These are phyloP conservation scores for Buddleja alternifolia DNA, from an alignment of 257 asterid genomes.

Conservation along the genomic window DNA sequence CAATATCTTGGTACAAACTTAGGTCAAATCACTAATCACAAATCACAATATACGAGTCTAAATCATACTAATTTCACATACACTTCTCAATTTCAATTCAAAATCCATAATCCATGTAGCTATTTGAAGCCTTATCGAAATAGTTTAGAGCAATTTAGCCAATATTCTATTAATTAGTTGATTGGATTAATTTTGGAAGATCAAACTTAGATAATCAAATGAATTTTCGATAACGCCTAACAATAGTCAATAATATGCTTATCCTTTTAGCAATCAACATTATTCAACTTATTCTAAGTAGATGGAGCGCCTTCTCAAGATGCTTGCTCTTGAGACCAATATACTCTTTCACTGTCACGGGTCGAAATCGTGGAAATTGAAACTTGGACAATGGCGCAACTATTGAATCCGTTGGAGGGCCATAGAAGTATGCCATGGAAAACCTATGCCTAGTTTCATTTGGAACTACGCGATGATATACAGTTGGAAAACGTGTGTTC, in stretches of 20 bases:
- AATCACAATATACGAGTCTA: background rate
- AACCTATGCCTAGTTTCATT: slow-evolving; percentile 49
- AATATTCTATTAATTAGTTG: too few relatives aligned
- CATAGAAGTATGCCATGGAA: slow-evolving; percentile 59
- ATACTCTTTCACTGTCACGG: slow-evolving; percentile 61
- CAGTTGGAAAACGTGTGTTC: slow-evolving; percentile 50
- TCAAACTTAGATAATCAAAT: too few relatives aligned
- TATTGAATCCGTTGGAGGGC: slow-evolving; percentile 48
- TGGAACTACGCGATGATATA: slow-evolving; percentile 70
- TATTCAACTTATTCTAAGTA: slow-evolving; percentile 30
- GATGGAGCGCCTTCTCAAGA: slow-evolving; percentile 57
- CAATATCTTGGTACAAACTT: background rate
- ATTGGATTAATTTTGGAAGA: too few relatives aligned
- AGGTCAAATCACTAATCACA: too few relatives aligned
- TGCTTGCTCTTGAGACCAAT: slow-evolving; percentile 58
- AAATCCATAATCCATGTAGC: background rate
- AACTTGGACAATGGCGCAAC: slow-evolving; percentile 51
- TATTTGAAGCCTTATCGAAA: background rate
- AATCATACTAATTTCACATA: background rate
- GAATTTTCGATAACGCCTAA: too few relatives aligned
- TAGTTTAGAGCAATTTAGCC: background rate
- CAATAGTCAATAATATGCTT: too few relatives aligned
- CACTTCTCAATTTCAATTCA: background rate
- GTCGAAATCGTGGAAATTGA: slow-evolving; percentile 41
- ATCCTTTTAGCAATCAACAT: background rate